Conservation (phyloP, 192 early-diverging fungal genomes). For the Coemansia sp. region DNA sequence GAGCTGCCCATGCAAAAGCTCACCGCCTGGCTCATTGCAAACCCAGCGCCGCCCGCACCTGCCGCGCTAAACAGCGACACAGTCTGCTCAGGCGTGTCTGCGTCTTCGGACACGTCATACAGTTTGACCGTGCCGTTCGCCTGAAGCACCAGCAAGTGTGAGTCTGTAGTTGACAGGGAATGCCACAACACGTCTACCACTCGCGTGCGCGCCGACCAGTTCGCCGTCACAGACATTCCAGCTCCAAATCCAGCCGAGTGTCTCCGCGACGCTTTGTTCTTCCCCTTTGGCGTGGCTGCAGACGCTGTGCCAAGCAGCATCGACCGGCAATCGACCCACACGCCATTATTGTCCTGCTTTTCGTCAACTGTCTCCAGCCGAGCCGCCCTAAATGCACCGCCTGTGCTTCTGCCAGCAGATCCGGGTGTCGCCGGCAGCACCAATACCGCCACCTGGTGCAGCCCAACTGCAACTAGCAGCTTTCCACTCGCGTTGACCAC, state of each 20-base stretch:
- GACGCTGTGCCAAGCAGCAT: conserved; percentile 25
- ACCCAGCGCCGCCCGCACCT: conserved; percentile 13
- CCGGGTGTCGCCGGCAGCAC: conserved; percentile 57
- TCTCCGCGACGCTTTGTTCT: not conserved
- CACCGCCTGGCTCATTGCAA: conserved; percentile 43
- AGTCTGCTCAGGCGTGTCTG: conserved; percentile 67
- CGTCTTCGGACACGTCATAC: conserved; percentile 65
- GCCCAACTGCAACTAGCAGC: conserved; percentile 62
- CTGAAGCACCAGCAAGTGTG: conserved; percentile 70
- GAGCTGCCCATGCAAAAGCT: conserved; percentile 54
- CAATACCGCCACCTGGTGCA: conserved; percentile 59
- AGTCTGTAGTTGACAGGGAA: conserved; percentile 65
- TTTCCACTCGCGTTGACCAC: conserved; percentile 59
- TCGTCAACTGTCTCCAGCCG: conserved; percentile 22
- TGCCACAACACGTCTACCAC: conserved; percentile 79
- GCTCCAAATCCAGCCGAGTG: conserved; percentile 20
- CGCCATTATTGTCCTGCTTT: conserved; percentile 1
- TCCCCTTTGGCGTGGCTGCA: not conserved
- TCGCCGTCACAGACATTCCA: conserved; percentile 20
- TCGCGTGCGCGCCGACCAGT: conserved; percentile 44
- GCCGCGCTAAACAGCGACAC: conserved; percentile 28
- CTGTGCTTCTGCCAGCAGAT: conserved; percentile 20
- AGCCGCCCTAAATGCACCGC: conserved; percentile 40
- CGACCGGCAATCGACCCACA: conserved; percentile 42
- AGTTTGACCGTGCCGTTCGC: conserved; percentile 67